These are phyloP conservation scores for Cordyceps javanica DNA, from an alignment of 2,329 filamentous ascomycete species.

Conservation along the genomic window DNA sequence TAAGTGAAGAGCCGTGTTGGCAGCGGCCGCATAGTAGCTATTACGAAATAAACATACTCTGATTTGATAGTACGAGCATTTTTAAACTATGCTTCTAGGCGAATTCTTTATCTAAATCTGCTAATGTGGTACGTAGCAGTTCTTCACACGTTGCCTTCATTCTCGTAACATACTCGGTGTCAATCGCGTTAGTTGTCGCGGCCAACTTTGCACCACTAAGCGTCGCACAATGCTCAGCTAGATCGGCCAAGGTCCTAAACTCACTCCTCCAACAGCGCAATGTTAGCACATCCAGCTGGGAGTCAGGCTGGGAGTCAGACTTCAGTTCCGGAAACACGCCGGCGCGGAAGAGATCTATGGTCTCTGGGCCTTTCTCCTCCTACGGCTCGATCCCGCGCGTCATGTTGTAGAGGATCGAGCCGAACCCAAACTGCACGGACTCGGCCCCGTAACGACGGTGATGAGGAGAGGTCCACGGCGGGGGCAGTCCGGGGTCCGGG, in stretches of 20 bases:
- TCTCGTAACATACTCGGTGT: not conserved
- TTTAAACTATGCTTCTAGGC: not conserved
- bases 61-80: not conserved
- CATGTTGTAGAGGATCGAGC: constrained; percentile 6
- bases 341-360: not conserved
- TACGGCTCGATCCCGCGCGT: constrained; percentile 4
- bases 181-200: not conserved
- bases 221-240: not conserved
- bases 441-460: not conserved
- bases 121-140: not conserved
- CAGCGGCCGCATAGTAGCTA: not conserved
- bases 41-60: not conserved
- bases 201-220: not conserved
- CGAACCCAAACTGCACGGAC: constrained; percentile 5
- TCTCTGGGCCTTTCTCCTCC: constrained; percentile 2
- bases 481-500: not conserved
- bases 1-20: not conserved
- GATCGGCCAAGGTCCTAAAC: constrained; percentile 7
- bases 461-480: not conserved
- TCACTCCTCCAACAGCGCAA: constrained; percentile 1
- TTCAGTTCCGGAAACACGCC: not conserved
- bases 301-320: not conserved
- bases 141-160: constrained; percentile 1
- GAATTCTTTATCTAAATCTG: not conserved
- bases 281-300: not conserved